Evolutionary conservation across 2,329 filamentous ascomycete species (phyloP).

Genomic region (Nigrospora osmanthi): DNA sequence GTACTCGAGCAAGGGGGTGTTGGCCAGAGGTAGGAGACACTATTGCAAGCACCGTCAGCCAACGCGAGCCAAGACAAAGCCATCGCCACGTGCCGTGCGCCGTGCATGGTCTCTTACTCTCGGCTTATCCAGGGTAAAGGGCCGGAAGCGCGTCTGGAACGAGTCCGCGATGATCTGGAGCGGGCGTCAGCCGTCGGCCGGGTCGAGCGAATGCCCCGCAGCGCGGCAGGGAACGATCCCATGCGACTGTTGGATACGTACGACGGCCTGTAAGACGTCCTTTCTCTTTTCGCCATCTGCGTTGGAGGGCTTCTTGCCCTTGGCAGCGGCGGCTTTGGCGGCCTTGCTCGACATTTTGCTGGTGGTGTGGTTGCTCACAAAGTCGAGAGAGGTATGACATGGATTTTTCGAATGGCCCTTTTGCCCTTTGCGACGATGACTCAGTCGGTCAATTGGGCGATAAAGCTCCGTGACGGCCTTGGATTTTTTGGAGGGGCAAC

Average conservation of each 20-base stretch:
- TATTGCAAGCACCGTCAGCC: slow-evolving; percentile 24
- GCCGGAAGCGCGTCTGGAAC: slow-evolving; percentile 85
- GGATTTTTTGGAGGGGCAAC: no score
- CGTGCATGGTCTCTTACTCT: slow-evolving; percentile 49
- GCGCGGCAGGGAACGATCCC: slow-evolving; percentile 6
- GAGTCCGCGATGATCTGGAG: slow-evolving; percentile 80
- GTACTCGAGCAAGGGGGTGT: slow-evolving; percentile 93
- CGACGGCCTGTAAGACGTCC: slow-evolving; percentile 42
- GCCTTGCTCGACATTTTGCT: background rate
- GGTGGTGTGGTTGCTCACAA: background rate
- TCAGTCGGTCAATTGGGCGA: background rate
- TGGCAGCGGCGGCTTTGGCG: slow-evolving; percentile 22
- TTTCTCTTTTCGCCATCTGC: slow-evolving; percentile 48
- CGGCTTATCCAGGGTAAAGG: slow-evolving; percentile 82
- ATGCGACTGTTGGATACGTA: slow-evolving; percentile 11
- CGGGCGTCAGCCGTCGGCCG: background rate
- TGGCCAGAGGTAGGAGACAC: slow-evolving; percentile 90
- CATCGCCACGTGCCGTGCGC: background rate
- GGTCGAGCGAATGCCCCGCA: slow-evolving; percentile 6
- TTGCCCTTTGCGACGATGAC: background rate
- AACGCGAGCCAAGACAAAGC: slow-evolving; percentile 8
- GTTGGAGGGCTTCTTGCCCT: slow-evolving; percentile 45
- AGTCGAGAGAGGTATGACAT: no score
- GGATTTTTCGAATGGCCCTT: background rate
- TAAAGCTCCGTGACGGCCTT: no score